Base-by-base conservation (phyloP, 495 filamentous ascomycete genomes). In the Lasiosphaeris hirsuta region DNA sequence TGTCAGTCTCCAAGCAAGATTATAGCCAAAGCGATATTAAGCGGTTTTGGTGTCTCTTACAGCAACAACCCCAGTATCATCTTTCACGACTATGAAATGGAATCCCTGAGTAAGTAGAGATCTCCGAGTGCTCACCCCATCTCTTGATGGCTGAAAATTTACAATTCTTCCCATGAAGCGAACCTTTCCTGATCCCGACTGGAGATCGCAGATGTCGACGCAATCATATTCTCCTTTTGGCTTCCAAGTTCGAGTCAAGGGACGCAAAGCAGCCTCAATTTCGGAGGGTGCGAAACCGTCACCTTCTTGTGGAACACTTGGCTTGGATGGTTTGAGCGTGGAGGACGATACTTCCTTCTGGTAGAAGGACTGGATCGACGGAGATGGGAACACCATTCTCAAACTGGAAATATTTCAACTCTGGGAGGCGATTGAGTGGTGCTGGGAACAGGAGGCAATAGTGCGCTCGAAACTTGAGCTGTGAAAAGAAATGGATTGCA, bases 111-210 rank as follows among this genome's bases (percentile, higher is more conserved):
- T 56, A 18, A 63, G 70, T 14, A 57, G 39, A 36, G 63, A 56
- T 34, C 61, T 60, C 10, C 54, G 45, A 35, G 42, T 62, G 34
- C 23, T 30, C 5, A 70, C 66, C 0, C 77, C 75, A 37, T 71
- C 69, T 19, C 61, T 66, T 48, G 78, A n/a, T 13, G 55, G 77
- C 44, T 66, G 77, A 49, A 85, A 71, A 54, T 86, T 87, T 13
- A 81, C 83, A 10, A 89, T 61, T 52, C 85, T 73, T n/a, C 82
- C 86, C 35, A 69, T 75, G 51, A 87, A 78, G 7, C 73, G 69
- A 13, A 86, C 76, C 36, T 72, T 74, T 30, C 62, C 60, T 0
- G 79, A 78, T 1, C 86, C 84, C 10, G 80, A 66, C 40, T 76
- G 57, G 8, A 89, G 72, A 11, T 77, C 60, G 7, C 69, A 65